phyloP scores from a whole-genome alignment of 768 basidiomycete genomes.

The Hemileccinum rubropunctum region DNA sequence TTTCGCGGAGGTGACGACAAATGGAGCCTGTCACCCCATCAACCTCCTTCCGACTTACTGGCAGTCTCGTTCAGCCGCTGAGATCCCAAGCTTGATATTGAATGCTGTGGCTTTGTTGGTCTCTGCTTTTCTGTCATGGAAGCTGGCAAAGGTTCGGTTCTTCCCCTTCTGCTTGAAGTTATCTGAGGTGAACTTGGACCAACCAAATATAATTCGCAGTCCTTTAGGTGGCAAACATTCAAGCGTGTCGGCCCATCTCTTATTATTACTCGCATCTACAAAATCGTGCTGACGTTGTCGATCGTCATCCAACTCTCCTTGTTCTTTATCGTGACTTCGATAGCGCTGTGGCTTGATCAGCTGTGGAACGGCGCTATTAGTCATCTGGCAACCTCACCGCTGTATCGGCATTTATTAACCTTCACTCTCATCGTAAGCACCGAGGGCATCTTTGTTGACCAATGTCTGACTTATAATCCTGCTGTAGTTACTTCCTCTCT shows the following conservation, averaged over 20 bases:
- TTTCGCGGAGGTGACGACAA: conserved; percentile 55
- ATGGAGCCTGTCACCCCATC: conserved; percentile 59
- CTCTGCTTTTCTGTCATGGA: conserved; percentile 68
- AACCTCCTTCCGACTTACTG: conserved; percentile 66
- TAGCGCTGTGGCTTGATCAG: conserved; percentile 76
- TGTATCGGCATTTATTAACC: conserved; percentile 58
- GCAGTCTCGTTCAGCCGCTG: conserved; percentile 54
- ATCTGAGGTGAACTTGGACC: background rate
- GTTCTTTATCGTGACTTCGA: conserved; percentile 72
- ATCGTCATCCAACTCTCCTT: conserved; percentile 72
- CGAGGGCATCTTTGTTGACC: background rate
- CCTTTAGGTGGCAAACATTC: conserved; percentile 87
- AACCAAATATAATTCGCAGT: conserved; percentile 31
- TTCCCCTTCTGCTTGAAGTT: background rate
- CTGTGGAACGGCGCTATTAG: conserved; percentile 66
- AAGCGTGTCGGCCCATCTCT: conserved; percentile 78
- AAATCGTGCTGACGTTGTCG: conserved; percentile 64
- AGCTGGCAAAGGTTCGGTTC: conserved; percentile 59
- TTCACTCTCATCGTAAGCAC: conserved; percentile 57
- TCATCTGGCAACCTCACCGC: conserved; percentile 41
- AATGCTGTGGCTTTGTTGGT: conserved; percentile 59
- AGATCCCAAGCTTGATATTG: conserved; percentile 60
- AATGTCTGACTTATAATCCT: conserved; percentile 1
- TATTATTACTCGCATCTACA: conserved; percentile 73
- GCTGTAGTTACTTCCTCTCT: conserved; percentile 59